Evolutionary conservation across 192 early-diverging fungal genomes (phyloP).

Genomic region (Anaeromyces robustus): DNA sequence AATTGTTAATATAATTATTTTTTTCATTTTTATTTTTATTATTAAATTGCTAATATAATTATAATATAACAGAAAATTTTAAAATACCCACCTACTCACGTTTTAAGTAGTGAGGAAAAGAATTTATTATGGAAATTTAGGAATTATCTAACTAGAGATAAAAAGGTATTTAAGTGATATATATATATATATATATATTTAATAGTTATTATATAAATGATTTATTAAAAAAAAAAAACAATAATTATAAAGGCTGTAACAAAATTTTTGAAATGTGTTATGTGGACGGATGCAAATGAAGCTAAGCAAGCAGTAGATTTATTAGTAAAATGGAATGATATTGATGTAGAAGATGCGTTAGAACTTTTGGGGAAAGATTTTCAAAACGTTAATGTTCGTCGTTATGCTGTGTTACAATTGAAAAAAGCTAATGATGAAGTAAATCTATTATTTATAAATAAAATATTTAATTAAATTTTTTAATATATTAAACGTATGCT

Average conservation of each 20-base stretch:
- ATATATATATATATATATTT: not conserved
- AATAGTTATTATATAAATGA: not conserved
- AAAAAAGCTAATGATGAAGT: constrained; percentile 82
- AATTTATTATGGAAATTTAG: constrained; percentile 98
- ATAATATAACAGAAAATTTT: constrained; percentile 52
- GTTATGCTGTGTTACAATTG: constrained; percentile 78
- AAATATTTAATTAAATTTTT: not conserved
- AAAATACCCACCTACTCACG: constrained; percentile 78
- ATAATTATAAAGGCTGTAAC: constrained; percentile 58
- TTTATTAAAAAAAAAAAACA: too few relatives aligned
- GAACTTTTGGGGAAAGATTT: constrained; percentile 85
- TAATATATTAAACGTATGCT: too few relatives aligned
- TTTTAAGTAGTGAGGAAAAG: constrained; percentile 69
- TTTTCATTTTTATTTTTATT: not conserved
- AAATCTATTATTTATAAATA: not conserved
- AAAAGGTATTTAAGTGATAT: constrained; percentile 33
- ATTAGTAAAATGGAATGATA: constrained; percentile 72
- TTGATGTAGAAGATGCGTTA: constrained; percentile 88
- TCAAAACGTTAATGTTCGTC: constrained; percentile 62
- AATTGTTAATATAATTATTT: too few relatives aligned
- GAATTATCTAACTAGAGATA: constrained; percentile 85
- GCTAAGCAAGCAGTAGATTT: constrained; percentile 81
- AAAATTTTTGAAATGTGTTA: constrained; percentile 93
- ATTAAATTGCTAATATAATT: not conserved
- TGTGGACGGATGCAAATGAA: constrained; percentile 85